Evolutionary conservation across 2,329 filamentous ascomycete genomes (phyloP).

Genomic region (Pseudogymnoascus sp.): DNA sequence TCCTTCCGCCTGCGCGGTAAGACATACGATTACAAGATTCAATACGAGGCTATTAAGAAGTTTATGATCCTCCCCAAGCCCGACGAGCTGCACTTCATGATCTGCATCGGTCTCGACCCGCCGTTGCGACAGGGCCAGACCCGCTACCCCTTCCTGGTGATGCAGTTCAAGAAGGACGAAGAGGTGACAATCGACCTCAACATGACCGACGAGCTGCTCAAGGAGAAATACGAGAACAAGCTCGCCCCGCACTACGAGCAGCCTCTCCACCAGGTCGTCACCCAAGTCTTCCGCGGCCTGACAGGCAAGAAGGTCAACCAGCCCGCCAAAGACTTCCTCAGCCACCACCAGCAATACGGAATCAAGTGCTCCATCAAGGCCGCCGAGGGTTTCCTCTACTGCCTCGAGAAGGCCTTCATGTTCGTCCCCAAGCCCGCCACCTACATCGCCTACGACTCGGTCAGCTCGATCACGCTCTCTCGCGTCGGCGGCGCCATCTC

Average conservation of each 20-base stretch:
- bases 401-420: slow-evolving; percentile 96
- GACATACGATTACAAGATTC: slow-evolving; percentile 99
- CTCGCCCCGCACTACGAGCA: slow-evolving; percentile 85
- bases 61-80: slow-evolving; percentile 98
- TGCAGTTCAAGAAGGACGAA: slow-evolving; percentile 98
- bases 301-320: slow-evolving; percentile 92
- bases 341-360: slow-evolving; percentile 85
- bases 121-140: slow-evolving; percentile 95
- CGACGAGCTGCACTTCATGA: slow-evolving; percentile 93
- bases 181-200: slow-evolving; percentile 95
- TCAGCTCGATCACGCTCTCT: slow-evolving; percentile 86
- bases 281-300: slow-evolving; percentile 89
- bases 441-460: slow-evolving; percentile 92
- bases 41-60: slow-evolving; percentile 96
- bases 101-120: slow-evolving; percentile 89
- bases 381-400: slow-evolving; percentile 95
- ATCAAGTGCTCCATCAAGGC: slow-evolving; percentile 99
- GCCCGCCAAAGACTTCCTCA: slow-evolving; percentile 86
- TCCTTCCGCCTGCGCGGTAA: slow-evolving; percentile 97
- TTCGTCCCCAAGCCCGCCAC: slow-evolving; percentile 98
- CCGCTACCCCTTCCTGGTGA: slow-evolving; percentile 94
- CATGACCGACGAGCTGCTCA: slow-evolving; percentile 81
- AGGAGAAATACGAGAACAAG: slow-evolving; percentile 82
- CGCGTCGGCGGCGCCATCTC: slow-evolving; percentile 91
- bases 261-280: slow-evolving; percentile 85